Percentiles rank a stretch among this genome's conserved stretches.
These are phyloP conservation scores for Lepiota brunneoincarnata DNA, from an alignment of 768 basidiomycete genomes.

Conservation along the genomic window DNA sequence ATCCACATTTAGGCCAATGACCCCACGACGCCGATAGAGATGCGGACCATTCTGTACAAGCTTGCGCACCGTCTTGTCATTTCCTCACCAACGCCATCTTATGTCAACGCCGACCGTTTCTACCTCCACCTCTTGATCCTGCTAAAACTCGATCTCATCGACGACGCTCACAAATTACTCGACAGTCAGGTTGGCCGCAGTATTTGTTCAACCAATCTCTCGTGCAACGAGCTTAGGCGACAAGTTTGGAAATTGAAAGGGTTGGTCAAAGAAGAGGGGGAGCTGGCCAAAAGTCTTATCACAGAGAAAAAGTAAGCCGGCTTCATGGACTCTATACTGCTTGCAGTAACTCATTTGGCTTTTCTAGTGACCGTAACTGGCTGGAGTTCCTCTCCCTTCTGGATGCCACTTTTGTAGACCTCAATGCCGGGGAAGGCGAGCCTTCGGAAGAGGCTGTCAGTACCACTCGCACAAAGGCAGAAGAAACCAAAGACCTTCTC, in stretches of 20 bases:
- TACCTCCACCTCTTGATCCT: conserved; percentile 73
- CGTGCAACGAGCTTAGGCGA: conserved; percentile 73
- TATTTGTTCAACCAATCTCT: conserved; percentile 68
- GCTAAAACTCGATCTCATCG: conserved; percentile 61
- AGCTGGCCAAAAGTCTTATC: conserved; percentile 57
- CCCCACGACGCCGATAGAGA: conserved; percentile 51
- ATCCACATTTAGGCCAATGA: conserved; percentile 59
- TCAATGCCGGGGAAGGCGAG: conserved; percentile 16
- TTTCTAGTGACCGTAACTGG: conserved; percentile 77
- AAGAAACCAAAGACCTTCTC: conserved; percentile 51
- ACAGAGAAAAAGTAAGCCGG: conserved; percentile 52
- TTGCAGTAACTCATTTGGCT: conserved; percentile 8
- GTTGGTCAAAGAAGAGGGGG: conserved; percentile 57
- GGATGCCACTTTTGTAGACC: conserved; percentile 55
- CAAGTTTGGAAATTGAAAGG: conserved; percentile 64
- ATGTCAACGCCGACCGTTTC: conserved; percentile 70
- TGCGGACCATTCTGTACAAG: conserved; percentile 69
- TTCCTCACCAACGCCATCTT: conserved; percentile 61
- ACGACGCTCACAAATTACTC: conserved; percentile 69
- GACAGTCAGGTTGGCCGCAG: conserved; percentile 65
- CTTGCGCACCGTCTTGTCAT: conserved; percentile 74
- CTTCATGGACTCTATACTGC: background rate
- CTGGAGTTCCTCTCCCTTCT: conserved; percentile 75
- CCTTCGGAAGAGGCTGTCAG: conserved; percentile 32
- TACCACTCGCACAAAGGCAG: conserved; percentile 27